Base-by-base conservation (phyloP, 1,284 basidiomycete species). In the Porodaedalea pini region DNA sequence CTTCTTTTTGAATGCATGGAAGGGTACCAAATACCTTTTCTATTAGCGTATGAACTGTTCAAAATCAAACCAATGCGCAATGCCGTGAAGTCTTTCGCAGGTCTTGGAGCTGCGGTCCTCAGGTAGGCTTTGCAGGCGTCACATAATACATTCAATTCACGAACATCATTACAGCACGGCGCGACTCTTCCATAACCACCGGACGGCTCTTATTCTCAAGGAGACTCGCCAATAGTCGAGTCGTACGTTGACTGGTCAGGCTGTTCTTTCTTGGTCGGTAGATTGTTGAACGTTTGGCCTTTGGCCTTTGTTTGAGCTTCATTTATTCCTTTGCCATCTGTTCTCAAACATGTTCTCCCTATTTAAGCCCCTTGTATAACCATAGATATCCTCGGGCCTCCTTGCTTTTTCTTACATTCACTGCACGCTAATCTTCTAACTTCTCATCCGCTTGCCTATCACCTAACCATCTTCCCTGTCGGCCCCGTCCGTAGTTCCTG, bases 171-270 rank as follows among this genome's bases (percentile, higher is more conserved):
- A 40, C 63, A 90, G 88, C 68, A 80, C 80, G 47, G 76, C 79
- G 51, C 90, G 88, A 71, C 72, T 88, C 19, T 89, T 83, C 64
- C 83, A 89, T 68, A 79, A 80, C 61, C 85, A 87, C 67, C 81
- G 78, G 69, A 78, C 74, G 56, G 64, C 74, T 36, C 76, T 90
- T 61, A 49, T 61, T 21, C 56, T 61, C 32, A 61, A 57, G 39
- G 29, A 61, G 36, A 43, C 50, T 17, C 59, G 36, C 13, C 37
- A 52, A 34, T 61, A 40, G 54, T 48, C 13, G 23, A 29, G 2
- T 23, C 17, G 31, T 27, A 13, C 50, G 19, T 36, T 15, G 25
- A 34, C 13, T 34, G 7, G 13, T 34, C 32, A 34, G n/a, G n/a
- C n/a, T n/a, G n/a, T 34, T 34, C 6, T 34, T 34, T 13, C 32